These are phyloP conservation scores for Polyporus tsugae DNA, from an alignment of 1,284 basidiomycete genomes.

Conservation along the genomic window DNA sequence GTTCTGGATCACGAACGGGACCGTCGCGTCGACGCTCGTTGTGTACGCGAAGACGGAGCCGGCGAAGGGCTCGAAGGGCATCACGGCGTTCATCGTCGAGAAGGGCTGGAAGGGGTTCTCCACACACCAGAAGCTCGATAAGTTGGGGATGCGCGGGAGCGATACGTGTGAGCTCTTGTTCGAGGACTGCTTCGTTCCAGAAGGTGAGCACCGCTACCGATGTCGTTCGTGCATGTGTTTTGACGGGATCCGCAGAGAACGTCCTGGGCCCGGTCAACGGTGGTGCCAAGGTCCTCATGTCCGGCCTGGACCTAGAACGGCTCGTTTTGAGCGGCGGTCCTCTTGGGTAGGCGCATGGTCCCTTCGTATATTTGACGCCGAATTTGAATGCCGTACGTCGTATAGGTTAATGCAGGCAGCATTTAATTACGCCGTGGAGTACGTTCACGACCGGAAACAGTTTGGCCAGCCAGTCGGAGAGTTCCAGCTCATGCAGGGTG, in stretches of 20 bases:
- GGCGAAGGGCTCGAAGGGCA: slow-evolving; percentile 83
- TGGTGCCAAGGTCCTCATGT: slow-evolving; percentile 92
- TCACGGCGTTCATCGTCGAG: slow-evolving; percentile 94
- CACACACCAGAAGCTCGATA: slow-evolving; percentile 91
- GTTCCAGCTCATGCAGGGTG: slow-evolving; percentile 95
- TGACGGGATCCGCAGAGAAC: slow-evolving; percentile 65
- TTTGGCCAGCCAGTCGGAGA: slow-evolving; percentile 89
- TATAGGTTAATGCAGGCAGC: slow-evolving; percentile 93
- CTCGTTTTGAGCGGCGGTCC: slow-evolving; percentile 92
- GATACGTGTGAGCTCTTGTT: slow-evolving; percentile 96
- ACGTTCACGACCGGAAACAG: slow-evolving; percentile 92
- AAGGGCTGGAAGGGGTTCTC: slow-evolving; percentile 86
- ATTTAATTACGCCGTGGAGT: slow-evolving; percentile 89
- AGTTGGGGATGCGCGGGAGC: slow-evolving; percentile 95
- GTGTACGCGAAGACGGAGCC: slow-evolving; percentile 94
- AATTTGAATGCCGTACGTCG: neutral
- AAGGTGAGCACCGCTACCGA: slow-evolving; percentile 55
- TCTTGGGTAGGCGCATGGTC: slow-evolving; percentile 54
- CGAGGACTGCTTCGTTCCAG: slow-evolving; percentile 89
- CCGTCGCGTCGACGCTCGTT: slow-evolving; percentile 87
- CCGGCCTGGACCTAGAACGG: slow-evolving; percentile 91
- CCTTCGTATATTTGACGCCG: slow-evolving; percentile 6
- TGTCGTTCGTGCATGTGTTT: neutral
- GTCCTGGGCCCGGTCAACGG: slow-evolving; percentile 83
- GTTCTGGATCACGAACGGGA: slow-evolving; percentile 98